Base-by-base conservation (phyloP, 768 basidiomycete genomes). In the Paxillus rubicundulus region DNA sequence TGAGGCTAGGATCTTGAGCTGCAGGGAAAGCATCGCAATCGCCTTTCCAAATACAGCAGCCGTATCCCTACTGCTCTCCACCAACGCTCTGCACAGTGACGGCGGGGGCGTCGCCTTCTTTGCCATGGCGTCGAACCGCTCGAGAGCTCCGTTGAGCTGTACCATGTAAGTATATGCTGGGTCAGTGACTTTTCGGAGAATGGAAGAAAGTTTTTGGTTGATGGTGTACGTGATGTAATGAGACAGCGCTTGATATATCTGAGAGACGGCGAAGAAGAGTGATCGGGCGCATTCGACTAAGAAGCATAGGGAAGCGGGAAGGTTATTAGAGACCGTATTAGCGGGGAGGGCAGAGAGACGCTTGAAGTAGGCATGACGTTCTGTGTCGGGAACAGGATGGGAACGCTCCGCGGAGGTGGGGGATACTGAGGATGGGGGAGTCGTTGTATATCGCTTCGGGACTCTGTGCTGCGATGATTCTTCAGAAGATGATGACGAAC, bases 351-450 rank as follows among this genome's bases (percentile, higher is more conserved):
- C 84, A 2, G 92, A 93, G 20, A 96, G 76, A n/a, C 94, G 85
- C 34, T 87, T 86, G 72, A 99, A 99, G 70, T 99, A 98, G 2
- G 92, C 89, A 62, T 92, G 89, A 20, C 90, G 83, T 63, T 95
- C 91, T 4, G 82, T 79, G 38, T 92, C 84, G 17, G 82, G 80
- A 3, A 79, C 73, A 1, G 76, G 69, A 39, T 72, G 75, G 6
- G 60, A 47, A 38, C 58, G 63, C 38, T 72, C 73, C 8, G 65
- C 56, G 18, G 69, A 61, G 3, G 74, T 68, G 28, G 79, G 77
- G 8, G 80, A 76, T 27, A 72, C 65, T 57, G 58, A 63, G 48
- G 66, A 59, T 52, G 69, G 61, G 20, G 65, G 62, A 18, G 74
- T 74, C 47, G 66, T 67, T 16, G 56, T 47, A 21, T 57, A 65